These are phyloP conservation scores for Coffea canephora DNA, from an alignment of 257 asterid genomes.

Conservation along the genomic window DNA sequence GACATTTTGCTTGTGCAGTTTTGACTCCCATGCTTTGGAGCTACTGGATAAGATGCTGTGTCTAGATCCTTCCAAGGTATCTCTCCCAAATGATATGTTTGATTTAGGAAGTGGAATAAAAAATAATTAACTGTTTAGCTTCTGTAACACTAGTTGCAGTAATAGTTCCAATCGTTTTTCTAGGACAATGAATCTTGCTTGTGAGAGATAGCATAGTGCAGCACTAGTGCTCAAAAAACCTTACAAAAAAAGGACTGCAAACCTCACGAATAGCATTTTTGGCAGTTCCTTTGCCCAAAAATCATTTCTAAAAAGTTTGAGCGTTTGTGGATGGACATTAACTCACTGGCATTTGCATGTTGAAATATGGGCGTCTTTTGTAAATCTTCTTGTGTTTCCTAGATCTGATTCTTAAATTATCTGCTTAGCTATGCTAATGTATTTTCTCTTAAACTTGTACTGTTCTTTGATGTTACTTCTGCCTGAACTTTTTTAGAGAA, in stretches of 20 bases:
- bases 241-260: not conserved
- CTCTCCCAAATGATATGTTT: not conserved
- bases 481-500: conserved; percentile 53
- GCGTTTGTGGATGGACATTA: not conserved
- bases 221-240: not conserved
- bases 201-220: not conserved
- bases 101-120: not conserved
- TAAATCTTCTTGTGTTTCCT: not conserved
- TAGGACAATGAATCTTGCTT: not conserved
- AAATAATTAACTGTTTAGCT: not conserved
- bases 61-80: conserved; percentile 97
- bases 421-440: not conserved
- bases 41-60: conserved; percentile 87
- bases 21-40: conserved; percentile 87
- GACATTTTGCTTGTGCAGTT: conserved; percentile 46
- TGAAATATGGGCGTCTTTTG: not conserved
- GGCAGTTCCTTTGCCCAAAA: not conserved
- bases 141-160: not conserved
- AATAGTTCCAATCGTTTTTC: not conserved
- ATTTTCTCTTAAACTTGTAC: not conserved
- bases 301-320: not conserved
- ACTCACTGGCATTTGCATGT: not conserved
- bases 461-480: not conserved
- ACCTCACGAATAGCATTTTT: not conserved
- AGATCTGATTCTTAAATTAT: not conserved